Base-by-base conservation (phyloP, 2,329 filamentous ascomycete genomes). In the Exserohilum turcica region DNA sequence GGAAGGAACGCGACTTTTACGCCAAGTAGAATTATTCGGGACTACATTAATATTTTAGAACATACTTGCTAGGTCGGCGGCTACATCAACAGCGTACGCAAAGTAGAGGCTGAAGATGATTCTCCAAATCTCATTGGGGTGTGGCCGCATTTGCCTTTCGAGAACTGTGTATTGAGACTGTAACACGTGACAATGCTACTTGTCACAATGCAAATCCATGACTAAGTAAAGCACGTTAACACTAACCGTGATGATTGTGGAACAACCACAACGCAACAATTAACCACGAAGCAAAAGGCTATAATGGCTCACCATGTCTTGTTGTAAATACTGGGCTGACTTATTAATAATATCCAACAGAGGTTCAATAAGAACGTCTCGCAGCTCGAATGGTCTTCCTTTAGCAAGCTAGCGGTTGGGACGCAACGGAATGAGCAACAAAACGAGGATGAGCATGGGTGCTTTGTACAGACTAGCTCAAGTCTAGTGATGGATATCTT, bases 261-360 rank as follows among this genome's bases (percentile, higher is more conserved):
- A 47, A 16, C 24, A 10, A 7, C 10, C 10, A 15, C 3, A 33
- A 12, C 15, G 19, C 12, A 33, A 2, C 6, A 24, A 46, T 38
- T 37, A 16, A 53, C 50, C 32, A 43, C 3, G 3, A 33, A 13
- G 27, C 66, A 72, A 50, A 75, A 73, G 0, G 56, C 53, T 16
- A 73, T 19, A 3, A 75, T 65, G 2, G 45, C 56, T 67, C 69
- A 74, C 76, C 74, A 77, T 44, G 75, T 63, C n/a, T 57, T 67
- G 24, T 61, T 64, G 32, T 76, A 70, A 2, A 65, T 56, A 2
- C 52, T 52, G 6, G 43, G 29, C 2, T 73, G 47, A 44, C 74
- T 46, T 9, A 19, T 35, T 6, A 60, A 59, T 10, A 77, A 50
- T 8, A 68, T 66, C 8, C 71, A 66, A 56, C 75, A 77, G 32